phyloP scores from a whole-genome alignment of 805 yeast species.

The Zygotorulaspora danielsina region DNA sequence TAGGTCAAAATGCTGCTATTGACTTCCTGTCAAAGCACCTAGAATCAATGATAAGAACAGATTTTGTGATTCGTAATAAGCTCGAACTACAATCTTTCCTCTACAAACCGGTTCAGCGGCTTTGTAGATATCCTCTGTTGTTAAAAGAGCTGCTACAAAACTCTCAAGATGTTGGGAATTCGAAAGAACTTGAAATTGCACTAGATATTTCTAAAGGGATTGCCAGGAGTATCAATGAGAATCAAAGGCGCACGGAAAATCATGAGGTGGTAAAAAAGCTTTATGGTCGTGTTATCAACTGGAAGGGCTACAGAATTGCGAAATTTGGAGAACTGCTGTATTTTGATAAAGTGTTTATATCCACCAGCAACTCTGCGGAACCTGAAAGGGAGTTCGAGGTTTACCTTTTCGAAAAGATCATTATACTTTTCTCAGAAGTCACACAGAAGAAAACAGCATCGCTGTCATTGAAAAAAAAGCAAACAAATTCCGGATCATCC shows the following conservation, averaged over 20 bases:
- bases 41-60: slow-evolving; percentile 49
- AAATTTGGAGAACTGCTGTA: slow-evolving; percentile 82
- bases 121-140: slow-evolving; percentile 90
- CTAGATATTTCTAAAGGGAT: slow-evolving; percentile 72
- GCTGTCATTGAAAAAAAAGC: slow-evolving; percentile 38
- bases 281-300: slow-evolving; percentile 71
- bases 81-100: slow-evolving; percentile 86
- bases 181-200: slow-evolving; percentile 68
- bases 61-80: slow-evolving; percentile 72
- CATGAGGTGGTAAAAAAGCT: slow-evolving; percentile 64
- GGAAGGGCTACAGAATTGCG: slow-evolving; percentile 82
- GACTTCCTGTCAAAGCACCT: slow-evolving; percentile 56
- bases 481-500: slow-evolving; percentile 24
- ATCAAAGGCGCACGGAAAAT: slow-evolving; percentile 89
- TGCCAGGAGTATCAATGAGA: slow-evolving; percentile 85
- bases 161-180: slow-evolving; percentile 48
- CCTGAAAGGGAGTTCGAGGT: slow-evolving; percentile 85
- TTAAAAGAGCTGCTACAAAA: slow-evolving; percentile 68
- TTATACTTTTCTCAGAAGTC: slow-evolving; percentile 61
- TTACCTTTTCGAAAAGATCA: slow-evolving; percentile 74
- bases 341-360: slow-evolving; percentile 59
- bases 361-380: slow-evolving; percentile 43
- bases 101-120: slow-evolving; percentile 90
- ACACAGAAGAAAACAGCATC: slow-evolving; percentile 47
- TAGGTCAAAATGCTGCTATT: slow-evolving; percentile 82